Base-by-base conservation (phyloP, 1,284 basidiomycete species). In the Tylopilus sp. region DNA sequence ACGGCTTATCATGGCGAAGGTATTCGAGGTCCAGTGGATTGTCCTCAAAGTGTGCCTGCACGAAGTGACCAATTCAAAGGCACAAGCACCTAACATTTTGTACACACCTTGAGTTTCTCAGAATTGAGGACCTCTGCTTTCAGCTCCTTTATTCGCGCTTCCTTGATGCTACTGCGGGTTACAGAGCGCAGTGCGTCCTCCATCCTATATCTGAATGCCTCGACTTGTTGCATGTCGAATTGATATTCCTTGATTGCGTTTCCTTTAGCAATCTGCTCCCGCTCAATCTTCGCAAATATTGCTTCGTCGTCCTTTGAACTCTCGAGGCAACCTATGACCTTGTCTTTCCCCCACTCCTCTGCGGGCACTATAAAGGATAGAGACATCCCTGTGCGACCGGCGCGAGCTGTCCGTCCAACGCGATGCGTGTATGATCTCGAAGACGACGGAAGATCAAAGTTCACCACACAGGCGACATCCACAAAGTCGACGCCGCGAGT, bases 131-230 rank as follows among this genome's bases (percentile, higher is more conserved):
- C 87, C 70, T 99, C 97, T 41, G 84, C 73, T 69, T 97, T 96
- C 59, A 99, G 73, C 70, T 99, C 97, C 69, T 96, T 96, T 44
- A 97, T 78, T 55, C 95, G 74, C 2, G 97, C 97, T 68, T 99
- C 97, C 57, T 85, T 81, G 53, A 99, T 85, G 6, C 87, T 83
- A 50, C 82, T 86, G 54, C 84, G 78, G 44, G 96, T 99, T 21
- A 98, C 94, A 44, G 86, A 81, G 56, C 92, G 77, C 58, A 99
- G 68, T 2, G 93, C 97, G 67, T 99, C 97, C 63, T 95, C 91
- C 92, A 98, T 98, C 45, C 97, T 81, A 71, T 99, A 99, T 58
- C 95, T 76, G 74, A 99, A 99, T n/a, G 92, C 94, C 60, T 98
- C 94, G 35, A 98, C 92, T 73, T 97, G 86, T 70, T 84, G 79